Evolutionary conservation across 2,329 filamentous ascomycete genomes (phyloP), one percentile per base, ranked within the genome.

Genomic region (Claviceps spartinae): DNA sequence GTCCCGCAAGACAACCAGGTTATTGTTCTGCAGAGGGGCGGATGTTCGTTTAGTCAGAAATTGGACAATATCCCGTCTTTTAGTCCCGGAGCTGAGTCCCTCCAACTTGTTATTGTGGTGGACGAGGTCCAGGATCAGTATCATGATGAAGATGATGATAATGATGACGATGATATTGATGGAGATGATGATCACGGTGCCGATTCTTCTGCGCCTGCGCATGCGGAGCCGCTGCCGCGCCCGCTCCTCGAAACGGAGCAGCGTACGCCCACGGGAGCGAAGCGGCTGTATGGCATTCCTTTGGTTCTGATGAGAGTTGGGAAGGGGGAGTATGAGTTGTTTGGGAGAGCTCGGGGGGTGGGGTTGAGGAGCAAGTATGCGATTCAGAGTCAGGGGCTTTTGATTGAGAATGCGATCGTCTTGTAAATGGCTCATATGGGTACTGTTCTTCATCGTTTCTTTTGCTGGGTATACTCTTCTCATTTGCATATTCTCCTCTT

Each of bases 71-170:
- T 97, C n/a, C 89, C 91, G 0, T 78, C 80, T 9, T 91, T 83
- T 63, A 74, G 81, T 1, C 82, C 86, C 0, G 72, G 74, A 0
- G 65, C 72, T 0, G 64, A 67, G 3, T 75, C 82, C 1, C 71
- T 97, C 18, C 86, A 95, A 65, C 76, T 97, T 3, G 88, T 97
- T 30, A 71, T 97, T 44, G 70, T 96, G 0, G 79, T 96, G 4
- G 68, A 71, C 54, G 66, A 69, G 47, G 67, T 68, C 4, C 30
- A 34, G 9, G 30, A 34, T 11, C 30, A 34, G 30, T 9, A 34
- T 34, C 3, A 11, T 34, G 9, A 34, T 4, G 30, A 11, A 11
- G 30, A 34, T 4, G 30, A 9, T 4, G 8, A 30, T 4, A 3
- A 30, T 30, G 26, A 34, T 34, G 30, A 34, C 1, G 30, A 34